phyloP scores from a whole-genome alignment of 176 grass and related monocot genomes.

The Eremochloa ophiuroides region DNA sequence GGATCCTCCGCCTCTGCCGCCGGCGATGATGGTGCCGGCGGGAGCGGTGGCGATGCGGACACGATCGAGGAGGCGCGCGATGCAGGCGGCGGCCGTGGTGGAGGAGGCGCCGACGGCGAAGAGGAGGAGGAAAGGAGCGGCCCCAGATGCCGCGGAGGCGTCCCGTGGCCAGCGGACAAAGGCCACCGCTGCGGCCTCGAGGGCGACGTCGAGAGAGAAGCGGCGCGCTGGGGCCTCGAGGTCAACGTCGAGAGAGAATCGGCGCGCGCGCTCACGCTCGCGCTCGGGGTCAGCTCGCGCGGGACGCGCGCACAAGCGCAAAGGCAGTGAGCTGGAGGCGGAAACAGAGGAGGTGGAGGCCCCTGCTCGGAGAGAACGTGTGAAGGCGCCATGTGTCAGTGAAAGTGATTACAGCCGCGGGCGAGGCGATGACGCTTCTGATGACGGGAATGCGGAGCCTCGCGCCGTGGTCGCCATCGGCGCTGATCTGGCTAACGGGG shows the following conservation, averaged over 20 bases:
- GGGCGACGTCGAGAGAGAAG: background rate
- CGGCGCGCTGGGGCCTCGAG: background rate
- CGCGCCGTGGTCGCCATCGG: background rate
- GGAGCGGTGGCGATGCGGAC: constrained; percentile 45
- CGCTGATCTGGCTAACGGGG: background rate
- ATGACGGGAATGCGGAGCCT: background rate
- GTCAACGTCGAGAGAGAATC: background rate
- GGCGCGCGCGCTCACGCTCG: background rate
- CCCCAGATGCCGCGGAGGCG: background rate
- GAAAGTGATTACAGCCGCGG: background rate
- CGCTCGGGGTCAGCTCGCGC: background rate
- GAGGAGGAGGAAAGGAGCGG: constrained; percentile 23
- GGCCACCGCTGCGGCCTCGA: background rate
- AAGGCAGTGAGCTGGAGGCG: background rate
- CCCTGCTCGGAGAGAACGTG: background rate
- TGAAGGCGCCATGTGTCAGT: constrained; percentile 7
- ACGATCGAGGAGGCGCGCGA: constrained; percentile 27
- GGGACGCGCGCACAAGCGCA: background rate
- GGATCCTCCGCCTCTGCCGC: background rate
- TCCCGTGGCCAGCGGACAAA: background rate
- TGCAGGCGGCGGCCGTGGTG: background rate
- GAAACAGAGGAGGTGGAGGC: background rate
- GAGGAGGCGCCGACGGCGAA: background rate
- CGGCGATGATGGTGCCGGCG: background rate
- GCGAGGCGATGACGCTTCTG: constrained; percentile 12